Conservation (phyloP, 2,329 filamentous ascomycete genomes). For the Dactylonectria estremocensis region DNA sequence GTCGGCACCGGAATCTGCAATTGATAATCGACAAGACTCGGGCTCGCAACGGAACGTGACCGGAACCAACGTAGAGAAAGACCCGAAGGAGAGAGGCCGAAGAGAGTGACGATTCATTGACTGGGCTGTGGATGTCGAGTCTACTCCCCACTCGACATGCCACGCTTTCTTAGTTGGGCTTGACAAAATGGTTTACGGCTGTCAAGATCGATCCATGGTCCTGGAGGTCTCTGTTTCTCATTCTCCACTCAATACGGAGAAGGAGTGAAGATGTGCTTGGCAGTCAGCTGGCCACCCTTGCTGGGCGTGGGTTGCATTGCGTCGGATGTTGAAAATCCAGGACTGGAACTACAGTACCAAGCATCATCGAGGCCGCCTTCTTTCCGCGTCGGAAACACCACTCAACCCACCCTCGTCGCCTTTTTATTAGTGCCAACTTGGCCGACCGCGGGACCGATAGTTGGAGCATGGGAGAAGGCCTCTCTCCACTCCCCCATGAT, state of each 20-base stretch:
- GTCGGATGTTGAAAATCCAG: neutral
- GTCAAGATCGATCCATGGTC: neutral
- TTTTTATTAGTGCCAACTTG: constrained; percentile 24
- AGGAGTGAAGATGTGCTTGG: too few relatives aligned
- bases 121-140: neutral
- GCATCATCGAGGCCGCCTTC: neutral
- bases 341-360: neutral
- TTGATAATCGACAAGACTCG: neutral
- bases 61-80: neutral
- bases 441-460: constrained; percentile 36
- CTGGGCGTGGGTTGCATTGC: neutral
- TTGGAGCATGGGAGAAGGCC: constrained; percentile 40
- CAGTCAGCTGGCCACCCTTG: too few relatives aligned
- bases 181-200: neutral
- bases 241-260: neutral
- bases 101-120: neutral
- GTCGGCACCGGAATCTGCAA: constrained; percentile 18
- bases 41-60: neutral
- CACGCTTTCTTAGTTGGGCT: neutral
- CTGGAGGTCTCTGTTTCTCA: neutral
- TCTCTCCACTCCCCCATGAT: constrained; percentile 15
- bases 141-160: neutral
- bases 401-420: constrained; percentile 7
- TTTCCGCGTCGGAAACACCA: constrained; percentile 28
- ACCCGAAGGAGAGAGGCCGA: neutral